phyloP scores from a whole-genome alignment of 257 asterid genomes.

The Petunia axillaris region DNA sequence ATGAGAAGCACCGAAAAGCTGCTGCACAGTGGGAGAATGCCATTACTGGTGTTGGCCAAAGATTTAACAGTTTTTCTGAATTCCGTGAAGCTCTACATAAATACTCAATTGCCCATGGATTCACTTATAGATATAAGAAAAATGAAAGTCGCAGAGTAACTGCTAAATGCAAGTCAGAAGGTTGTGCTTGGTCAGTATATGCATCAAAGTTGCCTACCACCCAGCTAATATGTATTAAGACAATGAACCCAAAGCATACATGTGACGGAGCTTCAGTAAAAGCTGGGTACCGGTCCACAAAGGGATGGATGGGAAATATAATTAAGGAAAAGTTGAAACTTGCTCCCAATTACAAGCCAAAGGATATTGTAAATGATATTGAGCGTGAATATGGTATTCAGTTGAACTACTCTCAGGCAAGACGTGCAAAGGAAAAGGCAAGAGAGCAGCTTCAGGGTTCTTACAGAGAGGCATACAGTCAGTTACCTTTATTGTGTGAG shows the following conservation, averaged over 20 bases:
- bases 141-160: conserved; percentile 97
- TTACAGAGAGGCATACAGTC: conserved; percentile 89
- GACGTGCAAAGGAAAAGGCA: conserved; percentile 99
- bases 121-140: conserved; percentile 91
- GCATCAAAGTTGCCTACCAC: conserved; percentile 95
- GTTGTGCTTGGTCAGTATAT: conserved; percentile 95
- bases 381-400: conserved; percentile 96
- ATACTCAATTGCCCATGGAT: conserved; percentile 97
- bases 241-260: conserved; percentile 83
- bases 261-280: conserved; percentile 89
- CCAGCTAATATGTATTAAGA: conserved; percentile 89
- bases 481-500: conserved; percentile 81
- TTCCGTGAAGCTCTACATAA: conserved; percentile 98
- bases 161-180: conserved; percentile 94
- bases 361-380: conserved; percentile 91
- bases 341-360: conserved; percentile 92
- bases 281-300: conserved; percentile 94
- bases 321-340: conserved; percentile 88
- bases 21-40: conserved; percentile 92
- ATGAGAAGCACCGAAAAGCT: conserved; percentile 82
- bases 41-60: conserved; percentile 99
- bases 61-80: conserved; percentile 90
- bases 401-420: conserved; percentile 93
- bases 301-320: conserved; percentile 98
- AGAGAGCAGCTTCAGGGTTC: conserved; percentile 99